Conservation (phyloP, 306 rosid species). For the Sindora glabra region DNA sequence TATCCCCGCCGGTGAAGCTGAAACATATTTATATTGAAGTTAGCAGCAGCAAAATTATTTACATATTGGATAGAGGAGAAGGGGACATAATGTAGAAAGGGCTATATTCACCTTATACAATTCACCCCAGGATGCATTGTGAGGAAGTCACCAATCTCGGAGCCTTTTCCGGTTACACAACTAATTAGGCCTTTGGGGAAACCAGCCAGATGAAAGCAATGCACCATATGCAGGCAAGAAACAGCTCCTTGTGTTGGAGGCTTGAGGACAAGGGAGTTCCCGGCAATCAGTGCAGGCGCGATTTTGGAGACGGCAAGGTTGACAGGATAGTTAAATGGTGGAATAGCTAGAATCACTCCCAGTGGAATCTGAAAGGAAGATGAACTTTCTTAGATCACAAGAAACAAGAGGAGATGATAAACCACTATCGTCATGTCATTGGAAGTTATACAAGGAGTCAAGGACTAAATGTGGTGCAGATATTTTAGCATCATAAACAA, state of each 20-base stretch:
- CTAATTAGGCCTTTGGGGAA: constrained; percentile 89
- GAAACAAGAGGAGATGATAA: no score
- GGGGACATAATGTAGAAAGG: neutral
- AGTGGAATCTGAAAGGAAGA: constrained; percentile 69
- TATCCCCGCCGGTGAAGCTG: constrained; percentile 99
- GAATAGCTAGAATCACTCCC: constrained; percentile 94
- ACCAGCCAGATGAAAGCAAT: constrained; percentile 95
- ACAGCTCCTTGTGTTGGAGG: constrained; percentile 99
- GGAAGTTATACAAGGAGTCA: neutral
- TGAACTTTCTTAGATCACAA: constrained; percentile 14
- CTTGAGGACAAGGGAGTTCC: constrained; percentile 93
- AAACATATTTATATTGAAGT: constrained; percentile 6
- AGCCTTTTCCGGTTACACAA: constrained; percentile 92
- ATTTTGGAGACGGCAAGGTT: constrained; percentile 96
- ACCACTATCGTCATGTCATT: no score
- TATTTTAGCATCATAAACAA: neutral
- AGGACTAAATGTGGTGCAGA: neutral
- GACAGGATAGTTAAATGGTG: constrained; percentile 96
- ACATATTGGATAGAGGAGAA: no score
- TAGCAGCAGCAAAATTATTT: neutral
- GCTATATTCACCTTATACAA: constrained; percentile 71
- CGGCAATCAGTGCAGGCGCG: constrained; percentile 93
- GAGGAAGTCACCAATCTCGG: constrained; percentile 95
- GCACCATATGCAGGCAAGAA: constrained; percentile 81
- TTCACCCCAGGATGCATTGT: constrained; percentile 97